Evolutionary conservation across 495 filamentous ascomycete species (phyloP), one percentile per base, ranked within the genome.

Genomic region (Podospora appendiculata): DNA sequence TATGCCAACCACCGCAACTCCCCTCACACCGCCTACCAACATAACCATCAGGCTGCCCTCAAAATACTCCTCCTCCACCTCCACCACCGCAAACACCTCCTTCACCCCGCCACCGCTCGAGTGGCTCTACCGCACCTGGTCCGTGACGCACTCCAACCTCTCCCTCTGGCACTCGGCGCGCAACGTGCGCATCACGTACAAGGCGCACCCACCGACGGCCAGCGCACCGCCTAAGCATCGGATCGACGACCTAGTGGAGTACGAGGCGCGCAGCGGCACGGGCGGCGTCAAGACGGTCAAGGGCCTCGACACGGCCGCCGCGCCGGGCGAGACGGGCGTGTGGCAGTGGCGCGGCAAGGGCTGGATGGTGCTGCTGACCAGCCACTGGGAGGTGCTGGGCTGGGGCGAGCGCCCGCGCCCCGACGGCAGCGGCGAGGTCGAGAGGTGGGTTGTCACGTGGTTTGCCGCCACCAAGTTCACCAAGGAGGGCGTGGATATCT

Each of bases 171-270:
- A 76, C 49, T 70, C 69, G 33, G 78, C 80, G 40, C 81, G 79
- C 60, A 90, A 91, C 67, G 86, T 90, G 46, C 75, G 76, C 51
- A 90, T 91, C 58, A 86, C 81, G 38, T 91, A 90, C 71, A 71
- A 59, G 9, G 63, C 73, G 0, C 72, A 84, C 1, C 62, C 73
- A 0, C 40, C 68, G 17, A 50, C 59, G n/a, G 16, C n/a, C 45
- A 17, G 32, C 48, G n/a, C 51, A 6, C 45, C 58, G 34, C 48
- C 65, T 32, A 48, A 61, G 6, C 51, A 58, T 4, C 74, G 75
- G 12, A 68, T 89, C 38, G 84, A 88, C 57, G 86, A 90, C 61
- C 64, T 82, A 0, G 85, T 91, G 32, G 68, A 71, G 33, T 87
- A 88, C 56, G 84, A 87, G 59, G 45, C 68, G 0, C 51, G 72